Evolutionary conservation across 192 early-diverging fungal species (phyloP), one percentile per base, ranked within the genome.

Genomic region (Rhizoclosmatium globosum): DNA sequence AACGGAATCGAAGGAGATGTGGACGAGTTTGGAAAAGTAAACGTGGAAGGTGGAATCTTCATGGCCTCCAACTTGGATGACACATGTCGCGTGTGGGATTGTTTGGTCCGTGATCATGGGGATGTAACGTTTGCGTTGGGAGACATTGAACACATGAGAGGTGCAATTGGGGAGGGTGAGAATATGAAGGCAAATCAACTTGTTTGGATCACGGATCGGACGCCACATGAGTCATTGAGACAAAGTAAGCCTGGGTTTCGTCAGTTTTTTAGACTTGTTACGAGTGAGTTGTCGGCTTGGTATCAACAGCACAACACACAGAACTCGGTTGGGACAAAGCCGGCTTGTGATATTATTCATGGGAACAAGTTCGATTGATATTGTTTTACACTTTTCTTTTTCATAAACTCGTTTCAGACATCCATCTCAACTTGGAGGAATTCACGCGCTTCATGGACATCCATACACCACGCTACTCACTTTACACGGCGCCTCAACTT

Each of bases 201-300:
- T 69, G 2, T 2, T 9, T 69, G 67, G 67, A 69, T 69, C 2
- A 69, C 67, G 1, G 67, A 69, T 46, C 67, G 67, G 15, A 69
- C 67, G 23, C 67, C 67, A 17, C 67, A 69, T 69, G 67, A 69
- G 44, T 46, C 42, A 44, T 23, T 69, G 44, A 3, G 11, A 69
- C 44, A n/a, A 43, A 9, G 13, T 44, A 69, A 47, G 42, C 42
- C 44, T n/a, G 67, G 42, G n/a, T 69, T 69, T 23, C n/a, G 67
- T 39, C 67, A 69, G 67, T 69, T 47, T n/a, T 69, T 69, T 46
- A n/a, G 67, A 47, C 11, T 69, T 3, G 67, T 69, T 2, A 69
- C 67, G 17, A 45, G 41, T 17, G n/a, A 69, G 2, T 17, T 69
- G 9, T 47, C 42, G 2, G 31, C 23, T 23, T 69, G 67, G 67